Conservation (phyloP, 2,329 filamentous ascomycete species). For the Reticulascus tulasneorum region DNA sequence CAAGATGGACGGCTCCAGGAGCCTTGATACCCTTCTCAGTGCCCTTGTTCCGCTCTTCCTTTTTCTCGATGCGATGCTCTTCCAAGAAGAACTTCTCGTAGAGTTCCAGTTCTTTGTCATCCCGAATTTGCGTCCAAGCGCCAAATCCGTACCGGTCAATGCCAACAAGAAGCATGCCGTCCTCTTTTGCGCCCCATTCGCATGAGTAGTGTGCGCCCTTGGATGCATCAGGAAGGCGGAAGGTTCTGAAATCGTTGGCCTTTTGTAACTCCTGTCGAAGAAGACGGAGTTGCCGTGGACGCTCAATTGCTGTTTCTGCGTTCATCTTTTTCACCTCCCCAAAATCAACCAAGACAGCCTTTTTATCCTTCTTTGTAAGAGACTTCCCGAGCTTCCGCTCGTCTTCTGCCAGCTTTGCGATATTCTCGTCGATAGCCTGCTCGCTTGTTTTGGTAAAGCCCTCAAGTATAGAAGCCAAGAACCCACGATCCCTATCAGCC, state of each 20-base stretch:
- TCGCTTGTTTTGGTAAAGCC: conserved; percentile 63
- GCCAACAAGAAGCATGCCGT: conserved; percentile 94
- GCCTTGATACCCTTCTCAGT: conserved; percentile 83
- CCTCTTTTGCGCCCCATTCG: conserved; percentile 87
- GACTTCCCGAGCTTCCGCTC: conserved; percentile 79
- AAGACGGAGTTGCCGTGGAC: conserved; percentile 83
- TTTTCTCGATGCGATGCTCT: conserved; percentile 97
- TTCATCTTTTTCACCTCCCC: conserved; percentile 92
- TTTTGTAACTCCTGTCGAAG: conserved; percentile 70
- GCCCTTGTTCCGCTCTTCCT: conserved; percentile 79
- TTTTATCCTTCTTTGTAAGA: conserved; percentile 94
- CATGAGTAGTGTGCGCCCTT: conserved; percentile 91
- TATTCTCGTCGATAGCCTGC: conserved; percentile 62
- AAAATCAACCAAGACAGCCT: conserved; percentile 93
- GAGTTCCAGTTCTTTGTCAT: conserved; percentile 83
- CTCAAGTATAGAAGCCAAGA: conserved; percentile 70
- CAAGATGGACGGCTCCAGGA: conserved; percentile 93
- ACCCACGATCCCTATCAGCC: conserved; percentile 73
- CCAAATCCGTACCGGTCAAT: conserved; percentile 93
- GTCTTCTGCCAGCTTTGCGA: conserved; percentile 69
- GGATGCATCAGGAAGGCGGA: conserved; percentile 84
- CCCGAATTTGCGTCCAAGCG: conserved; percentile 90
- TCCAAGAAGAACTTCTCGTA: conserved; percentile 92
- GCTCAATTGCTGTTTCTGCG: conserved; percentile 89
- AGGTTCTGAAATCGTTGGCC: conserved; percentile 67